Conservation (phyloP, 2,329 filamentous ascomycete genomes). For the Pestalotiopsis fici region DNA sequence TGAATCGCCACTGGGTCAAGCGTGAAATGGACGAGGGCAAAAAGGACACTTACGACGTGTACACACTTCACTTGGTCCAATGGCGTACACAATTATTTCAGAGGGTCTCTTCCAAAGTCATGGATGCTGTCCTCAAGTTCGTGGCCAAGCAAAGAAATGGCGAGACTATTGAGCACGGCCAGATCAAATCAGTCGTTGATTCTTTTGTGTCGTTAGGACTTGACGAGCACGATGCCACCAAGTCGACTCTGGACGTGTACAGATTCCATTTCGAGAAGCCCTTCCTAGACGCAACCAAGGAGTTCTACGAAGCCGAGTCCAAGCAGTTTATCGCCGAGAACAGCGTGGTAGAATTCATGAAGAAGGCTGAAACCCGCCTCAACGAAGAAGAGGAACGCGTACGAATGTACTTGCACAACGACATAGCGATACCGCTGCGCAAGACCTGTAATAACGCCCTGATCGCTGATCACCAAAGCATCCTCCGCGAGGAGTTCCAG, state of each 20-base stretch:
- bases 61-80: slow-evolving; percentile 92
- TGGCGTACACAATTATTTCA: slow-evolving; percentile 93
- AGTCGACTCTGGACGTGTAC: slow-evolving; percentile 95
- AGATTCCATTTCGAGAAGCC: slow-evolving; percentile 89
- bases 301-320: slow-evolving; percentile 90
- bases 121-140: slow-evolving; percentile 91
- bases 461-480: slow-evolving; percentile 81
- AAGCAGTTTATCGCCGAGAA: slow-evolving; percentile 95
- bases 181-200: slow-evolving; percentile 96
- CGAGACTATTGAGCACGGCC: slow-evolving; percentile 94
- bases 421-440: slow-evolving; percentile 83
- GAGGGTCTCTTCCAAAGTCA: slow-evolving; percentile 82
- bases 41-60: slow-evolving; percentile 97
- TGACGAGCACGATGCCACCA: slow-evolving; percentile 89
- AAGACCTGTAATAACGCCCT: slow-evolving; percentile 86
- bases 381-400: slow-evolving; percentile 95
- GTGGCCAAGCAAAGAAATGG: slow-evolving; percentile 97
- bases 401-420: slow-evolving; percentile 84
- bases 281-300: slow-evolving; percentile 80
- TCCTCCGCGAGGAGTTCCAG: slow-evolving; percentile 96
- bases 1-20: slow-evolving; percentile 99
- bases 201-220: slow-evolving; percentile 94
- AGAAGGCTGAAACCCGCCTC: slow-evolving; percentile 90
- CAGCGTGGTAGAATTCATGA: slow-evolving; percentile 99
- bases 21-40: slow-evolving; percentile 98